A percentile compares a stretch with the other conserved stretches of the same genome.
Conservation (phyloP, 1,284 basidiomycete species). For the Clitocybe nebularis region DNA sequence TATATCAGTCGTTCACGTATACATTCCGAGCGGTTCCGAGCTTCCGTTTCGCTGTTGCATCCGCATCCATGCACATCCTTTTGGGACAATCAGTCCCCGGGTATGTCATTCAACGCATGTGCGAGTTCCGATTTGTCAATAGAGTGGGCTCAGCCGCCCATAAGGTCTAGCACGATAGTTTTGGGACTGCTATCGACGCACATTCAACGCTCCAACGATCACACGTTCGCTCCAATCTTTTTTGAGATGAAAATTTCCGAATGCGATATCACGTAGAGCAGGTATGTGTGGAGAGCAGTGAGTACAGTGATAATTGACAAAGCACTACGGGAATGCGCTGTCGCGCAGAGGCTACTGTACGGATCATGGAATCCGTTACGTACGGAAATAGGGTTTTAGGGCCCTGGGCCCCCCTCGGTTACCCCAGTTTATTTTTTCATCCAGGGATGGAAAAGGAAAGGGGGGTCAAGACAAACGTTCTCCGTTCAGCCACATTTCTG, state of each 20-base stretch:
- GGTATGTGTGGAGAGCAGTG: too few relatives aligned
- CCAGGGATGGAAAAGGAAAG: conserved; percentile 1
- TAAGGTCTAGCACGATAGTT: conserved; percentile 2
- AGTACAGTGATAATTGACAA: too few relatives aligned
- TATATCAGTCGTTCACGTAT: not conserved
- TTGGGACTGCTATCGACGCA: not conserved
- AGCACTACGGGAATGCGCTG: too few relatives aligned
- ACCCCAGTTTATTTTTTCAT: conserved; percentile 6
- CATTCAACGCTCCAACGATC: conserved; percentile 2
- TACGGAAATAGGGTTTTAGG: conserved; percentile 2
- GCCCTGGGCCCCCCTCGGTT: not conserved
- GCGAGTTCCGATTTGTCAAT: conserved; percentile 15
- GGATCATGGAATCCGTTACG: conserved; percentile 6
- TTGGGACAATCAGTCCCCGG: not conserved
- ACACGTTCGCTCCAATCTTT: conserved; percentile 17
- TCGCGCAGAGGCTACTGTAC: not conserved
- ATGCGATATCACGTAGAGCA: too few relatives aligned
- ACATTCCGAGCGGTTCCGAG: conserved; percentile 4
- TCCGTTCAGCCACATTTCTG: conserved; percentile 3
- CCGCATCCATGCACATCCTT: not conserved
- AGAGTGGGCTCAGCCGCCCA: not conserved
- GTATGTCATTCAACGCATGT: conserved; percentile 11
- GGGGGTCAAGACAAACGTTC: conserved; percentile 3
- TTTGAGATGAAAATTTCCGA: too few relatives aligned
- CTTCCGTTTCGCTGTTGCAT: conserved; percentile 1